These are phyloP conservation scores for Aureobasidium sp. DNA, from an alignment of 2,329 filamentous ascomycete genomes.

Conservation along the genomic window DNA sequence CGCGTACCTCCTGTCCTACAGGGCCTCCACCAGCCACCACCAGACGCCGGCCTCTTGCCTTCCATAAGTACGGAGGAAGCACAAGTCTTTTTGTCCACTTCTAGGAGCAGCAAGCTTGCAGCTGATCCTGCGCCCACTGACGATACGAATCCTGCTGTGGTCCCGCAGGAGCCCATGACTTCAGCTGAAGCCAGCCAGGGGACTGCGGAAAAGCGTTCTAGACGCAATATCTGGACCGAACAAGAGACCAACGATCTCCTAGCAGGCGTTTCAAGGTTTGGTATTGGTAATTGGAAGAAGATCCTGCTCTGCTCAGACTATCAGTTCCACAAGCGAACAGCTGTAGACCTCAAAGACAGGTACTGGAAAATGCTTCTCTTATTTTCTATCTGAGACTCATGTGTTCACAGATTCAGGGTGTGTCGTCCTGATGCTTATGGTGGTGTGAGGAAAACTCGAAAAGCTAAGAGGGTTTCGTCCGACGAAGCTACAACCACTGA, in stretches of 20 bases:
- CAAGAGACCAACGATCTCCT: constrained; percentile 54
- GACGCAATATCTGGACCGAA: constrained; percentile 53
- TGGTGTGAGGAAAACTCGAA: constrained; percentile 19
- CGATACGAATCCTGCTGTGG: not conserved
- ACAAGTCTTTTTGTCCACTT: constrained; percentile 8
- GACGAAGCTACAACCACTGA: not conserved
- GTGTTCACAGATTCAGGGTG: constrained; percentile 38
- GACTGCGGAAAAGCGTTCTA: constrained; percentile 8
- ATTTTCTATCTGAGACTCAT: constrained; percentile 25
- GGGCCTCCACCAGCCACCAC: constrained; percentile 57
- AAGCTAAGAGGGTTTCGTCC: not conserved
- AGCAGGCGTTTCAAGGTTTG: constrained; percentile 53
- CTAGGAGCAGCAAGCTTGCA: not conserved
- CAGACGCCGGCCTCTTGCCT: constrained; percentile 54
- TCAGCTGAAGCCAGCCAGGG: not conserved
- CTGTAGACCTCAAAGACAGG: constrained; percentile 57
- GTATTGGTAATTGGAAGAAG: constrained; percentile 59
- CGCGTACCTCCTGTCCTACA: constrained; percentile 47
- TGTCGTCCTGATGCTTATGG: constrained; percentile 46
- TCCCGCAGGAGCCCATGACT: not conserved
- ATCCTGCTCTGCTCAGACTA: constrained; percentile 53
- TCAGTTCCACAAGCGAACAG: constrained; percentile 51
- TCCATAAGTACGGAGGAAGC: constrained; percentile 48
- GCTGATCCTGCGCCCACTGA: not conserved
- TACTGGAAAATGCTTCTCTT: constrained; percentile 24